phyloP scores from a whole-genome alignment of 2,329 filamentous ascomycete genomes.

The Blastomyces gilchristii region DNA sequence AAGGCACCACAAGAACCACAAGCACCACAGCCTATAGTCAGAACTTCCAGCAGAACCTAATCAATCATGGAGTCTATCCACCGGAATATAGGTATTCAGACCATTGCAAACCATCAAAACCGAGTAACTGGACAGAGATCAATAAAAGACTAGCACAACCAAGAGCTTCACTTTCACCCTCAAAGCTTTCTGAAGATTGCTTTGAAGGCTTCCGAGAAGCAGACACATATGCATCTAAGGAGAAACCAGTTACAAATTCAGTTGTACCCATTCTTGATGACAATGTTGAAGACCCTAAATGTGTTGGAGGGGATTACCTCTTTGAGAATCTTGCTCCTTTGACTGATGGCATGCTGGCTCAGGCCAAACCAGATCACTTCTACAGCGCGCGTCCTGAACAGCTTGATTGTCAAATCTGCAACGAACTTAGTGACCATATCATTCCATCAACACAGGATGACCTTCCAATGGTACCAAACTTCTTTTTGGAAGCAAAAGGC shows the following conservation, averaged over 20 bases:
- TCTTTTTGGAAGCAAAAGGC: too few species aligned
- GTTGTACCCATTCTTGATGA: conserved; percentile 28
- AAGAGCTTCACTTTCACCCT: conserved; percentile 28
- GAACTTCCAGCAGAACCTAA: too few species aligned
- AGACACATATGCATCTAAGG: conserved; percentile 24
- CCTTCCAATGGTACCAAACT: too few species aligned
- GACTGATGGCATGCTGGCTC: conserved; percentile 22
- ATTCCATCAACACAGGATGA: too few species aligned
- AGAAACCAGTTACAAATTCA: conserved; percentile 12
- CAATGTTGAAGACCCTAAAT: conserved; percentile 19
- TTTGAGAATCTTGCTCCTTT: conserved; percentile 33
- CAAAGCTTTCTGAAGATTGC: conserved; percentile 23
- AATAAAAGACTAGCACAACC: conserved; percentile 17
- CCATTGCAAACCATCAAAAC: too few species aligned
- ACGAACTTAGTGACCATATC: too few species aligned
- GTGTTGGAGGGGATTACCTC: conserved; percentile 18
- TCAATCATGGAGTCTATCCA: too few species aligned
- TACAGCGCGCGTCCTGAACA: too few species aligned
- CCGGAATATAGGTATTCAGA: too few species aligned
- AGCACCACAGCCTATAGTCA: conserved; percentile 3
- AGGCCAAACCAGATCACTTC: conserved; percentile 22
- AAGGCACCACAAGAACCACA: conserved; percentile 9
- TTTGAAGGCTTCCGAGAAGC: conserved; percentile 24
- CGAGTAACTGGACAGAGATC: too few species aligned
- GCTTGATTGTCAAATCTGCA: too few species aligned